Evolutionary conservation across 176 grass and related monocot species (phyloP).

Genomic region (Musa acuminata): DNA sequence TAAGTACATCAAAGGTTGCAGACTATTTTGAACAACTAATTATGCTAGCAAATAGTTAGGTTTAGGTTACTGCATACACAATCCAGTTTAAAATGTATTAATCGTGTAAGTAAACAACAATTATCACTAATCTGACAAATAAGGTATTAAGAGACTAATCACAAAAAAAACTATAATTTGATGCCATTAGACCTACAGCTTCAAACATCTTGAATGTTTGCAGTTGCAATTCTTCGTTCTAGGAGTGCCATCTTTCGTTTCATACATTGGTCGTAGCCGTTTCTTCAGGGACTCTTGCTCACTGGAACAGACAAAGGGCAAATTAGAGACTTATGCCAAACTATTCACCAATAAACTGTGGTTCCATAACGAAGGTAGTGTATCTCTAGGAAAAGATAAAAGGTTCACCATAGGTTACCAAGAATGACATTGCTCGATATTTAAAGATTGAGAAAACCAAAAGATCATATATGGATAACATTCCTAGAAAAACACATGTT

Average conservation of each 20-base stretch:
- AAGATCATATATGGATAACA: not conserved
- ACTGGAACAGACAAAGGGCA: conserved; percentile 2
- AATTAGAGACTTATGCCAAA: not conserved
- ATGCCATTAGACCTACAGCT: conserved; percentile 23
- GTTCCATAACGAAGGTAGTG: not conserved
- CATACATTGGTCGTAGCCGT: not conserved
- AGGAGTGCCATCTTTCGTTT: conserved; percentile 21
- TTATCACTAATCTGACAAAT: not conserved
- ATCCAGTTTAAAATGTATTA: not conserved
- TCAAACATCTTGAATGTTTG: conserved; percentile 43
- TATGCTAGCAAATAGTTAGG: not conserved
- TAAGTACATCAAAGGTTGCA: no score
- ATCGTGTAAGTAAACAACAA: not conserved
- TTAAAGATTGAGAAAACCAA: no score
- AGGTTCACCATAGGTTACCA: no score
- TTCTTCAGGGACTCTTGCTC: conserved; percentile 1
- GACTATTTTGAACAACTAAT: not conserved
- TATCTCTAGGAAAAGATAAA: no score
- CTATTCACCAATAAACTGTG: not conserved
- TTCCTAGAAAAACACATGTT: not conserved
- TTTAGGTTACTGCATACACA: not conserved
- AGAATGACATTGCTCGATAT: no score
- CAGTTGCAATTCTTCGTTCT: conserved; percentile 32
- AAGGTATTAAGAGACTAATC: not conserved
- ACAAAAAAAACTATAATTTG: conserved; percentile 3